phyloP scores from a whole-genome alignment of 2,329 filamentous ascomycete species.

The Emydomyces testavorans region DNA sequence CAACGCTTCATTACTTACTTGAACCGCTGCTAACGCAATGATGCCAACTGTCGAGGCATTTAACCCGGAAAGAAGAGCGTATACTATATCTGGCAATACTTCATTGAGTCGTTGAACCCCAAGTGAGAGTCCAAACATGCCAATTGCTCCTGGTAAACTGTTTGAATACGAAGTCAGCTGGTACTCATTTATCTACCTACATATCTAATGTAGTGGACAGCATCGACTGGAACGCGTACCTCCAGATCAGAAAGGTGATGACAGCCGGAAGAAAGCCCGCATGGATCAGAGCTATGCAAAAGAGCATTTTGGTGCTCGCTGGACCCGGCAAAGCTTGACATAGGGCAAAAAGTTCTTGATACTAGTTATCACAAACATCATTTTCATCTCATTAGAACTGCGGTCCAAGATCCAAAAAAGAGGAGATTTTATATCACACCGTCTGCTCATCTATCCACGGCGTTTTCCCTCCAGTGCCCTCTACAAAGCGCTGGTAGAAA shows the following conservation, averaged over 20 bases:
- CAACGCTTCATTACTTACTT: no score
- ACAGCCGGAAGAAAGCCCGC: slow-evolving; percentile 48
- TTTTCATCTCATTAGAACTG: not conserved
- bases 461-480: slow-evolving; percentile 34
- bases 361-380: slow-evolving; percentile 35
- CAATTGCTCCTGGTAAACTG: slow-evolving; percentile 56
- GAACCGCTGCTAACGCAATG: slow-evolving; percentile 56
- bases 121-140: slow-evolving; percentile 56
- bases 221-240: slow-evolving; percentile 29
- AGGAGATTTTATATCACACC: slow-evolving; percentile 29
- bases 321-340: slow-evolving; percentile 58
- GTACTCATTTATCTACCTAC: not conserved
- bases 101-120: slow-evolving; percentile 52
- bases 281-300: slow-evolving; percentile 55
- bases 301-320: slow-evolving; percentile 59
- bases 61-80: slow-evolving; percentile 58
- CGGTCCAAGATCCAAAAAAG: not conserved
- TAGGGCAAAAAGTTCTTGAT: slow-evolving; percentile 60
- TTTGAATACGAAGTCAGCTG: not conserved
- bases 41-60: slow-evolving; percentile 63
- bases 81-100: slow-evolving; percentile 50
- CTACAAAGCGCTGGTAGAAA: slow-evolving; percentile 51
- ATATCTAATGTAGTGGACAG: no score
- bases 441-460: slow-evolving; percentile 60
- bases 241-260: slow-evolving; percentile 53